Evolutionary conservation across 2,329 filamentous ascomycete genomes (phyloP), one percentile per base, ranked within the genome.

Genomic region (Beauveria scarabaeidicola): DNA sequence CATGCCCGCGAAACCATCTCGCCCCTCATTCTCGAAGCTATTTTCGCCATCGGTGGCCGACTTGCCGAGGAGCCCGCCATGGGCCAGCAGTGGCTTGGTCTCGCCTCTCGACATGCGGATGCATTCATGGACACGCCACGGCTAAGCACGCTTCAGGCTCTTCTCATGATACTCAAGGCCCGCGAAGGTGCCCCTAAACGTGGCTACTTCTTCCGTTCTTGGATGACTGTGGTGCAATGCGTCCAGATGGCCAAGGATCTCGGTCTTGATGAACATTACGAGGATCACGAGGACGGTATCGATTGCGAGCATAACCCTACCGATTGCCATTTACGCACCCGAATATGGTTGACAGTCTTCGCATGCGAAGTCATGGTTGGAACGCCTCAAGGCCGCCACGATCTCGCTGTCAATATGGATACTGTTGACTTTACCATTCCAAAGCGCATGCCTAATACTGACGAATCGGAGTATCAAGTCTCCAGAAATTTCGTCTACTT

Each of bases 181-280:
- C 84, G 91, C 63, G 93, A 97, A 72, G 89, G 90, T n/a, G 86
- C 89, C 9, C 92, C 93, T 0, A 96, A 96, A 69, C 86, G 90
- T 62, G 94, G 94, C 1, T 97, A 97, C 70, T 97, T 94, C 72
- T 97, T 94, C 74, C 87, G 93, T 41, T 97, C 94, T 0, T 97
- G 94, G 93, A 96, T 97, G 85, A 90, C 89, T 5, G 85, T 96
- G 21, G 93, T 96, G 57, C 90, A 92, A 62, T 91, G 93, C 63
- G 88, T 96, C 8, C 88, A 91, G 51, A 96, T 97, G 90, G 91
- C 86, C 27, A 94, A 95, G 68, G 93, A 97, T 69, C 78, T 97
- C 36, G 90, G 91, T 21, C 77, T 97, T 6, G 87, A 97, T 69
- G 91, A 96, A 64, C 93, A 97, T 73, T 85, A 85, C 63, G 86